Evolutionary conservation across 371 early-diverging fungal species (phyloP).

Genomic region (Mortierella sp.): DNA sequence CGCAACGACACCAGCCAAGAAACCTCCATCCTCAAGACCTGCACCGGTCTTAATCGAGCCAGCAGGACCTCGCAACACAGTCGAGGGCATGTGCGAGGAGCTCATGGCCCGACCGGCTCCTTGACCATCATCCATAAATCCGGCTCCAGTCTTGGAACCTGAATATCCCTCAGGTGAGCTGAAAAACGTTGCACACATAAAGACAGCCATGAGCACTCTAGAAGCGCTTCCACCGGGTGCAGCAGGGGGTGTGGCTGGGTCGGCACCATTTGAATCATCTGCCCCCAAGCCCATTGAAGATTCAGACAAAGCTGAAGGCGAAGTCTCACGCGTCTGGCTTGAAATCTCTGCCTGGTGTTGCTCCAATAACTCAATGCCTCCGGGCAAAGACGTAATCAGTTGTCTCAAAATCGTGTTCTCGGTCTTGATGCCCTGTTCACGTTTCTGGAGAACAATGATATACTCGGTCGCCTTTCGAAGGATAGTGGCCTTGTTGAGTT

Average conservation of each 20-base stretch:
- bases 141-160: slow-evolving; percentile 14
- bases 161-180: slow-evolving; percentile 37
- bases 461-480: slow-evolving; percentile 90
- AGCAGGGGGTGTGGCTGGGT: slow-evolving; percentile 45
- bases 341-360: slow-evolving; percentile 39
- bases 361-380: slow-evolving; percentile 59
- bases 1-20: slow-evolving; percentile 12
- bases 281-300: slow-evolving; percentile 40
- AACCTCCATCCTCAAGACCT: not conserved
- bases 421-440: slow-evolving; percentile 56
- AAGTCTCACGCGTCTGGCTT: slow-evolving; percentile 17
- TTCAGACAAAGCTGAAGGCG: slow-evolving; percentile 14
- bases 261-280: slow-evolving; percentile 30
- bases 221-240: slow-evolving; percentile 23
- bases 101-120: slow-evolving; percentile 45
- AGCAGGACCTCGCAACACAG: slow-evolving; percentile 9
- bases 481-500: slow-evolving; percentile 92
- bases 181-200: slow-evolving; percentile 56
- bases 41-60: not conserved
- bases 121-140: slow-evolving; percentile 41
- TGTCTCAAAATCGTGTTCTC: slow-evolving; percentile 66
- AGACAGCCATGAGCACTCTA: slow-evolving; percentile 55
- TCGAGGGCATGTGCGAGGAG: slow-evolving; percentile 16
- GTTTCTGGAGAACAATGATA: slow-evolving; percentile 76
- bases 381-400: slow-evolving; percentile 63